These are phyloP conservation scores for Saturnispora diversa DNA, from an alignment of 805 yeast genomes.

Conservation along the genomic window DNA sequence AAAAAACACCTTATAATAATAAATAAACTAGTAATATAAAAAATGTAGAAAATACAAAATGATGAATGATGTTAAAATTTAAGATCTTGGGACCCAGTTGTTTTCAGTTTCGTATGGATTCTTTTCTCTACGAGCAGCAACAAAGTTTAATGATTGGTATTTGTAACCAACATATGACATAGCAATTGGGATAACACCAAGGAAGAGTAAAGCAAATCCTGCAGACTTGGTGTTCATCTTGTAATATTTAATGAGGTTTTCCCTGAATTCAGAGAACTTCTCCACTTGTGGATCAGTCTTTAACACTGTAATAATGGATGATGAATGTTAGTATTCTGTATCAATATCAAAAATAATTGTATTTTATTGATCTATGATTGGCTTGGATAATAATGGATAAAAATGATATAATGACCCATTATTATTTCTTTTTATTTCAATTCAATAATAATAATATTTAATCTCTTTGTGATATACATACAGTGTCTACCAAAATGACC, in stretches of 20 bases:
- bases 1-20: no score
- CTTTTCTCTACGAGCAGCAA: slow-evolving; percentile 27
- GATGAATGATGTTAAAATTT: neutral
- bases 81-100: slow-evolving; percentile 26
- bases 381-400: no score
- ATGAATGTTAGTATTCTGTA: slow-evolving; percentile 2
- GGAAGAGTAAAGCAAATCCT: slow-evolving; percentile 23
- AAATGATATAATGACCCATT: no score
- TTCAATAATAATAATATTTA: no score
- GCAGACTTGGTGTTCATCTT: slow-evolving; percentile 27
- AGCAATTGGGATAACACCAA: slow-evolving; percentile 29
- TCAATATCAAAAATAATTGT: neutral
- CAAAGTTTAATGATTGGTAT: slow-evolving; percentile 23
- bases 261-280: slow-evolving; percentile 27
- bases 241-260: slow-evolving; percentile 26
- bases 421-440: no score
- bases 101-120: slow-evolving; percentile 22
- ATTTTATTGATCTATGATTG: neutral
- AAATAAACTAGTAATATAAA: slow-evolving; percentile 4
- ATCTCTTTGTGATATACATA: slow-evolving; percentile 17
- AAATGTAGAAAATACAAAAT: neutral
- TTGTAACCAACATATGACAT: slow-evolving; percentile 28
- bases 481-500: slow-evolving; percentile 30
- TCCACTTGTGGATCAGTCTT: slow-evolving; percentile 28
- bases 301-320: slow-evolving; percentile 19